Evolutionary conservation across 1,284 basidiomycete species (phyloP).

Genomic region (Marasmius oreades): DNA sequence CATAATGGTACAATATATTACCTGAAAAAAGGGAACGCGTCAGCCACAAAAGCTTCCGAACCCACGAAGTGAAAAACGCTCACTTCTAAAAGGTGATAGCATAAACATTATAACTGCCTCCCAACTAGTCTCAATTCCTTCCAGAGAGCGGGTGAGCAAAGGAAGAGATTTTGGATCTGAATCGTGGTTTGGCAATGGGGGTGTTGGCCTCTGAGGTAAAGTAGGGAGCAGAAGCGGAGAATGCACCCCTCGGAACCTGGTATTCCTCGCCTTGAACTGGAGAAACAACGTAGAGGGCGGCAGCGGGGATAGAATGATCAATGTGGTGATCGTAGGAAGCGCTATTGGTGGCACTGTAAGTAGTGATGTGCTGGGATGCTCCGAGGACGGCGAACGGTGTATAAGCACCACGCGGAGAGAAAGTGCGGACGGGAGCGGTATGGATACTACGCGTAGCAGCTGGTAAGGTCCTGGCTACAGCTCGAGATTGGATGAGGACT

Average conservation of each 20-base stretch:
- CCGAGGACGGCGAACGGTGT: conserved; percentile 33
- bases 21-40: not conserved
- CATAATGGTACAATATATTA: not conserved
- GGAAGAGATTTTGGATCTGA: not conserved
- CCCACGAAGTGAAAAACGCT: not conserved
- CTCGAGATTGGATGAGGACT: conserved; percentile 2
- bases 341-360: conserved; percentile 25
- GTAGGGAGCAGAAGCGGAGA: conserved; percentile 34
- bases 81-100: not conserved
- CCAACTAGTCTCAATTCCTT: not conserved
- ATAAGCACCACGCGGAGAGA: conserved; percentile 29
- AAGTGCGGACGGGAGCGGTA: conserved; percentile 14
- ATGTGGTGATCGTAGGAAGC: not conserved
- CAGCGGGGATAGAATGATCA: not conserved
- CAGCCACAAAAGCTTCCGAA: not conserved
- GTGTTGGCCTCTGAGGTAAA: conserved; percentile 9
- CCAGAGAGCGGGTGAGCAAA: not conserved
- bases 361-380: conserved; percentile 7
- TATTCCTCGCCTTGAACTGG: conserved; percentile 30
- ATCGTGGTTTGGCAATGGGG: not conserved
- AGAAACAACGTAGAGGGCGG: conserved; percentile 35
- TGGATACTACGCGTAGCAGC: conserved; percentile 29
- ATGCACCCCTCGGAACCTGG: conserved; percentile 40
- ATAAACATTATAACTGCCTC: not conserved
- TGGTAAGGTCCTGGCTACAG: not conserved